Base-by-base conservation (phyloP, 306 rosid species). In the Prunus dulcis region DNA sequence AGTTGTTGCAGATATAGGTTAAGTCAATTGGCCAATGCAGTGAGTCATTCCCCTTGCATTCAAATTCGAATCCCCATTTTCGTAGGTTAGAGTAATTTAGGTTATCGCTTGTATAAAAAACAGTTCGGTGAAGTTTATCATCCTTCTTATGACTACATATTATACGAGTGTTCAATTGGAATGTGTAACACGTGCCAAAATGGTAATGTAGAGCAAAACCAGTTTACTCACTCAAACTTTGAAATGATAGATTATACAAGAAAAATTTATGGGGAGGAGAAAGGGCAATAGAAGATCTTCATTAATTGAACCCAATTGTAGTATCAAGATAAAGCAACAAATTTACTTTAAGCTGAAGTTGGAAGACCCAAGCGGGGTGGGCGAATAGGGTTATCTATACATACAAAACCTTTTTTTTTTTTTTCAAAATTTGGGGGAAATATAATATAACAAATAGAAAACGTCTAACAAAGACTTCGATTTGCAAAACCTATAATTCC, bases 331-430 rank as follows among this genome's bases (percentile, higher is more conserved):
- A 66, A 52, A 15, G 57, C 62, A 23, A 77, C 70, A 81, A 77
- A 75, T 62, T 67, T 70, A 80, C 70, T 72, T 79, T 58, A 34
- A 3, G 13, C 51, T 64, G 41, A 34, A 74, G 78, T 67, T 64
- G 9, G 8, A 46, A 19, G 58, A 57, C 66, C 52, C 63, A 58
- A 23, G 12, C 4, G 15, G 63, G 63, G 63, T 3, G 9, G 60
- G 78, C 65, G 41, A 65, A 63, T 62, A 75, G 18, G 69, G 80
- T 73, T 70, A 82, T 64, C 89, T 87, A 30, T 30, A 28, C 45
- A 83, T 87, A 88, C 89, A 87, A 43, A 68, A 81, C 80, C 78
- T n/a, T 23, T 69, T 73, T 23, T 23, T 69, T 73, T 23, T 23
- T 72, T 69, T 66, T 72, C 78, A 76, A 79, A 76, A 63, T 12